A percentile compares a stretch with the other conserved stretches of the same genome.
These are phyloP conservation scores for Solanum pimpinellifolium DNA, from an alignment of 257 asterid genomes.

Conservation along the genomic window DNA sequence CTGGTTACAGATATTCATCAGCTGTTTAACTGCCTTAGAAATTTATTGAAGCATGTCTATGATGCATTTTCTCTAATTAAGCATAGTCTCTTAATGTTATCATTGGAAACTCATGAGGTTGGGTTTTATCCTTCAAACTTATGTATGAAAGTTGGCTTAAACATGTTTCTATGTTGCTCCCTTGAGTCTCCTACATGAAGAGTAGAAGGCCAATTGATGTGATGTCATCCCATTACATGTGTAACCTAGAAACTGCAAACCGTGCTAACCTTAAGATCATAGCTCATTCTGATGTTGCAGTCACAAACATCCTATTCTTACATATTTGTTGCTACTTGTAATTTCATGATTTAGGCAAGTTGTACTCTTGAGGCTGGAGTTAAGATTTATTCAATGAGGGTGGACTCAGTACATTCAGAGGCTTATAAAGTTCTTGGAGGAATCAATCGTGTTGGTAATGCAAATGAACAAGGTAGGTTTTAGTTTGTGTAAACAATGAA, in stretches of 20 bases:
- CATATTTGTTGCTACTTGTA: not conserved
- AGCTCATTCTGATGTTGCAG: not conserved
- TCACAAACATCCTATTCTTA: not conserved
- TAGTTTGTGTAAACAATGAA: not conserved
- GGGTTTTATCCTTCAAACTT: not conserved
- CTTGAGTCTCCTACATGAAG: not conserved
- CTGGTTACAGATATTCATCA: not conserved
- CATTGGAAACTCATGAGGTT: not conserved
- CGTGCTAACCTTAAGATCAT: not conserved
- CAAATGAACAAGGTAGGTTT: conserved; percentile 57
- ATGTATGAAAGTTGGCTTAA: not conserved
- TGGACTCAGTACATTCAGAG: conserved; percentile 92
- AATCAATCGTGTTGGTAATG: conserved; percentile 89
- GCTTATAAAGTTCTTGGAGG: conserved; percentile 98
- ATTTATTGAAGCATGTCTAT: not conserved
- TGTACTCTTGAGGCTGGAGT: conserved; percentile 99
- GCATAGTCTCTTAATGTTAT: not conserved
- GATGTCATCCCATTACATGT: not conserved
- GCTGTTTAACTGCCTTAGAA: not conserved
- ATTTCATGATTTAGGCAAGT: conserved; percentile 58
- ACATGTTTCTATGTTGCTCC: not conserved
- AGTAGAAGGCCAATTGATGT: not conserved
- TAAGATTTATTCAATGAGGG: conserved; percentile 94
- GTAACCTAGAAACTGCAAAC: not conserved
- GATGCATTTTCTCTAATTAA: not conserved